Base-by-base conservation (phyloP, 345 rosid species). In the Geranium rotundifolium region DNA sequence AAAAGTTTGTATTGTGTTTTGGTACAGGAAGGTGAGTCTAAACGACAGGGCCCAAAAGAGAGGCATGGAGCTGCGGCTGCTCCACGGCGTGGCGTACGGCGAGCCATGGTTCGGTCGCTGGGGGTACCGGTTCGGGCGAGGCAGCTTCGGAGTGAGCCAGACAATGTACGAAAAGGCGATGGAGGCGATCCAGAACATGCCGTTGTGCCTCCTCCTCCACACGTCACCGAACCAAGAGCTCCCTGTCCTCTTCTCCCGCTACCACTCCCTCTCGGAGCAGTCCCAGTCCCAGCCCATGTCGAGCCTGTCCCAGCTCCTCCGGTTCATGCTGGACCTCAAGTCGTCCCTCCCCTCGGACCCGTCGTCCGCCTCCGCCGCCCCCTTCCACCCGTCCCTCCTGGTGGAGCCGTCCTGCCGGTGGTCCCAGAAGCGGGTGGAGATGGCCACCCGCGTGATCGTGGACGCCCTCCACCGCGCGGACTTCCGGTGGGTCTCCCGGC, bases 371-470 rank as follows among this genome's bases (percentile, higher is more conserved):
- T 69, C n/a, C n/a, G n/a, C n/a, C 63, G 64, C 82, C 17, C 67
- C 84, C 19, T 59, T 71, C 63, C 71, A 60, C 61, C 73, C 78
- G 2, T 79, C 80, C 7, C 68, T 77, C 52, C 63, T 78, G 29
- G 67, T 74, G 57, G 89, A 85, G 46, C 67, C 81, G 0, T 76
- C 77, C 9, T 87, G 95, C 52, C 76, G 96, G 63, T 92, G 98
- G 98, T 92, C 98, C 1, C 81, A 79, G 0, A 92, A 92, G 76
- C 62, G 97, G 58, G 81, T 92, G 1, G 95, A 92, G 71, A 88
- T 90, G 81, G 95, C 98, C 0, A 89, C 86, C 19, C 67, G 84
- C 63, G 97, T 85, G 61, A 85, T 92, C 3, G 84, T 92, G 17
- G 96, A 92, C 63, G 84, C 93, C 23, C 18, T 87, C 19, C 85